Evolutionary conservation across 2,329 filamentous ascomycete species (phyloP).

Genomic region (Colletotrichum euphorbiae): DNA sequence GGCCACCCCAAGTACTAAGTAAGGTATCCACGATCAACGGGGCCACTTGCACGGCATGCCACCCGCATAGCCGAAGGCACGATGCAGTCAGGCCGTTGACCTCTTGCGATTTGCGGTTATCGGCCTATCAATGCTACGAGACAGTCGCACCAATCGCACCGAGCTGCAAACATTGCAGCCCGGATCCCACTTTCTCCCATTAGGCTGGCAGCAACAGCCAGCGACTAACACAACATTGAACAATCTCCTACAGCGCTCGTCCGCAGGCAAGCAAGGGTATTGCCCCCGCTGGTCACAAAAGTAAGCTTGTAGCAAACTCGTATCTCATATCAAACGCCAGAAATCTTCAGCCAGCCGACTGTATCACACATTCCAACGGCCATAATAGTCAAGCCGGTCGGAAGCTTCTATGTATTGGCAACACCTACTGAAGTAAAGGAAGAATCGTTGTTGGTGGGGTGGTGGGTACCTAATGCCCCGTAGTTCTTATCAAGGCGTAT

Average conservation of each 20-base stretch:
- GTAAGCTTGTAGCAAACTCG: too few species aligned
- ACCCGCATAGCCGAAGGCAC: constrained; percentile 31
- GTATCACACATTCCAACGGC: too few species aligned
- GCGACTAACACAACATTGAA: neutral
- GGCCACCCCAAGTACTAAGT: constrained; percentile 5
- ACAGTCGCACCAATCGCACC: constrained; percentile 23
- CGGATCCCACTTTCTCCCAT: constrained; percentile 3
- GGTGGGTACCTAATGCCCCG: constrained; percentile 6
- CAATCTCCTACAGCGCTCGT: too few species aligned
- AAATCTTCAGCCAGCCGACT: too few species aligned
- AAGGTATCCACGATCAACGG: constrained; percentile 22
- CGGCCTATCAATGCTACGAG: constrained; percentile 36
- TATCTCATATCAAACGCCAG: too few species aligned
- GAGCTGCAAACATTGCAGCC: constrained; percentile 4
- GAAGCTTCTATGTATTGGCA: too few species aligned
- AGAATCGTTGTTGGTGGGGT: neutral
- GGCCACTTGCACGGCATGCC: constrained; percentile 16
- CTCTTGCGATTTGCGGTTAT: constrained; percentile 20
- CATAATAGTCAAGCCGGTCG: too few species aligned
- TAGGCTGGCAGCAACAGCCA: neutral
- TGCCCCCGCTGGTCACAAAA: too few species aligned
- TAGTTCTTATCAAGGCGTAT: constrained; percentile 15
- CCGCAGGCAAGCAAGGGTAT: neutral
- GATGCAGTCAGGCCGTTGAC: constrained; percentile 5
- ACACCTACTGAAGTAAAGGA: too few species aligned